A percentile compares a stretch with the other conserved stretches of the same genome.
Evolutionary conservation across 78 protist species (phyloP).

Genomic region (Dictyostelium discoideum): dicty_2.7 NC_007091.3:3124001-3124500

Average conservation of each 20-base stretch:
- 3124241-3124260: not conserved
- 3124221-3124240: not conserved
- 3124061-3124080: conserved; percentile 3
- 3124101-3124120: not conserved
- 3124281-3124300: not conserved
- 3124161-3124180: not conserved
- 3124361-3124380: not conserved
- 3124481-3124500: not conserved
- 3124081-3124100: not conserved
- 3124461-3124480: not conserved
- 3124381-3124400: not conserved
- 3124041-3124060: not conserved
- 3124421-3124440: not conserved
- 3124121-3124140: not conserved
- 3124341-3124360: not conserved
- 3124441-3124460: not conserved
- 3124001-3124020: conserved; percentile 14
- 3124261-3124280: not conserved
- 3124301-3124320: conserved; percentile 18
- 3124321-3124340: not conserved
- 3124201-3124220: not conserved
- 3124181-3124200: not conserved
- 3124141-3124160: not conserved
- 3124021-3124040: not conserved
- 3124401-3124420: not conserved